These are phyloP conservation scores for Ascochyta fabae DNA, from an alignment of 2,329 filamentous ascomycete genomes.

Conservation along the genomic window DNA sequence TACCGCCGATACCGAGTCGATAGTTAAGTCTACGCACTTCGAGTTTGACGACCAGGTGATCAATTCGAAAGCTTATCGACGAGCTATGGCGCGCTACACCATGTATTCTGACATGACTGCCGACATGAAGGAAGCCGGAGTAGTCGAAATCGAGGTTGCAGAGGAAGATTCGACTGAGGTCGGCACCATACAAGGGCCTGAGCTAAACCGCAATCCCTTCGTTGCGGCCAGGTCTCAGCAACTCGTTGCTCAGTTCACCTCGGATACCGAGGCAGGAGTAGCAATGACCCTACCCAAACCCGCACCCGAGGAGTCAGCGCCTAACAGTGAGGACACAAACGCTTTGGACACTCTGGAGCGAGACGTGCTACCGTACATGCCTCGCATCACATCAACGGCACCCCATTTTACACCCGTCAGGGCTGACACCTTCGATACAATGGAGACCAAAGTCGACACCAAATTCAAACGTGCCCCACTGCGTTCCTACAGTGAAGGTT, in stretches of 20 bases:
- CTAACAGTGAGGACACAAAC: neutral
- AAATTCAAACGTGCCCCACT: slow-evolving; percentile 2
- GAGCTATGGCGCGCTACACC: slow-evolving; percentile 35
- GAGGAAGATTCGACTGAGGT: slow-evolving; percentile 22
- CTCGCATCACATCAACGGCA: slow-evolving; percentile 16
- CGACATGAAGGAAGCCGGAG: neutral
- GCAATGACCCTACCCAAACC: slow-evolving; percentile 1
- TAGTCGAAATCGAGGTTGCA: slow-evolving; percentile 7
- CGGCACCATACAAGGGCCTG: slow-evolving; percentile 10
- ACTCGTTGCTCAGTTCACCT: slow-evolving; percentile 4
- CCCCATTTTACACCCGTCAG: neutral
- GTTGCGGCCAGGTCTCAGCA: slow-evolving; percentile 2
- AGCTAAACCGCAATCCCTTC: neutral
- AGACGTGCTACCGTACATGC: slow-evolving; percentile 26
- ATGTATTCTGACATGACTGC: slow-evolving; percentile 5
- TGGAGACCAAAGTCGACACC: neutral
- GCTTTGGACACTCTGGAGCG: slow-evolving; percentile 23
- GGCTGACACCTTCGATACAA: slow-evolving; percentile 7
- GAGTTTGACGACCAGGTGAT: slow-evolving; percentile 42
- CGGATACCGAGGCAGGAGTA: neutral
- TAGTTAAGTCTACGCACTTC: slow-evolving; percentile 35
- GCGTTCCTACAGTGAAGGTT: slow-evolving; percentile 18
- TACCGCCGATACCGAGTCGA: slow-evolving; percentile 23
- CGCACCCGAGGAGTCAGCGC: neutral
- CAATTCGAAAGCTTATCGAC: slow-evolving; percentile 41